Evolutionary conservation across 2,329 filamentous ascomycete species (phyloP), one percentile per base, ranked within the genome.

Genomic region (Neopestalotiopsis clavispora): DNA sequence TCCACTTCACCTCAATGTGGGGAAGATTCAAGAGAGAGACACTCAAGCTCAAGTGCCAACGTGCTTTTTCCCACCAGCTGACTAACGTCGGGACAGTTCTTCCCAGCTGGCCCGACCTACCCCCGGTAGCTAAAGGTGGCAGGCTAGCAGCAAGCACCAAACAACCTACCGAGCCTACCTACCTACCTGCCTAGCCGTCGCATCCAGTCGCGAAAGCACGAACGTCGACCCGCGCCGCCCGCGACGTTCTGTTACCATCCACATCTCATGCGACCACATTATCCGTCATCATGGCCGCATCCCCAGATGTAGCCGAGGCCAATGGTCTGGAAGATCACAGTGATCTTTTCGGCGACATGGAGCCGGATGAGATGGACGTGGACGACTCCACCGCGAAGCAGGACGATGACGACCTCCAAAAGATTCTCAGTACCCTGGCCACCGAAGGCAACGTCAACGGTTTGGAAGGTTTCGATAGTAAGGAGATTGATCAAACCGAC

Each of bases 401-500:
- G 59, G 76, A 78, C 56, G 76, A 79, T n/a, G 78, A 80, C 34
- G 79, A 80, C 23, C 81, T 82, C 71, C 77, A 78, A 68, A 75
- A 76, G 23, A 84, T 87, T 70, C 79, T 86, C 69, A 83, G 80
- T 30, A 81, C 84, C 40, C 86, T 90, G 72, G 84, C 80, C 52
- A 80, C 84, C 69, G 79, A 82, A 68, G 79, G 79, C 40, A 76
- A 74, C 13, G 80, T 77, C 38, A 71, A 74, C 7, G 72, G 75
- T 9, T 76, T 84, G 4, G 81, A 85, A 38, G 61, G 71, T 2
- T 78, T 78, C 52, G 76, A 75, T 52, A 78, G 82, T 65, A 81
- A 80, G 66, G 78, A 84, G 30, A 87, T 91, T 71, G 90, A 91
- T 72, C 85, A 90, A 72, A 84, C 85, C 6, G 92, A 94, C 79